Base-by-base conservation (phyloP, 768 basidiomycete species). In the Serendipita sp. region DNA sequence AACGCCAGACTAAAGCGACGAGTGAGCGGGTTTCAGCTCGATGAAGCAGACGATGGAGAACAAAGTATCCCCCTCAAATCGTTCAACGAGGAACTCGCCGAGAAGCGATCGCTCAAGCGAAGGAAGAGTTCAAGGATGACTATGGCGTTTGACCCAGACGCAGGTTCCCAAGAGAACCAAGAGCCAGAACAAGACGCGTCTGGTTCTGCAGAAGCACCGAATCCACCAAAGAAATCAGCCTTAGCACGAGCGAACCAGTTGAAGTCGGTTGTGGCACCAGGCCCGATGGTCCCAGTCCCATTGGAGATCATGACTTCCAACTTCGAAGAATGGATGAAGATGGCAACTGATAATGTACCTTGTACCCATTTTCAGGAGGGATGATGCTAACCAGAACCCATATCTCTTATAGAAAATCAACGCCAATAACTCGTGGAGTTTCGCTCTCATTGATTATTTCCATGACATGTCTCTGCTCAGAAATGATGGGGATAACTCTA, bases 251-350 rank as follows among this genome's bases (percentile, higher is more conserved):
- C 67, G 3, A 68, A 65, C 41, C 67, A 67, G 18, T 53, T 68
- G 13, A 68, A 65, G n/a, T 38, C 67, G 11, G 67, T 68, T 28
- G 69, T 70, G 54, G 62, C 68, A 46, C 66, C 65, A 16, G 65
- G 62, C 7, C 74, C 73, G 7, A 66, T 65, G 13, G 71, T 60
- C 35, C 65, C 65, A 13, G 54, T 73, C 18, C 70, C 86, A 0
- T 75, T 86, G 68, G 89, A 94, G 68, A 81, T 92, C n/a, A 89
- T 90, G 83, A 90, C 80, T 75, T 87, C 85, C 45, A 96, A 93
- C 70, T 96, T 87, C 71, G 96, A 99, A 73, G 93, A 98, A 74
- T 98, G 96, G 96, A 98, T 99, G 95, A 98, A 98, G 79, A 86
- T 98, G 85, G 93, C 94, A 1, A 98, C 95, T 2, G 95, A 98